phyloP scores from a whole-genome alignment of 352 stramenopile species.

The Pythium aristosporum region DNA sequence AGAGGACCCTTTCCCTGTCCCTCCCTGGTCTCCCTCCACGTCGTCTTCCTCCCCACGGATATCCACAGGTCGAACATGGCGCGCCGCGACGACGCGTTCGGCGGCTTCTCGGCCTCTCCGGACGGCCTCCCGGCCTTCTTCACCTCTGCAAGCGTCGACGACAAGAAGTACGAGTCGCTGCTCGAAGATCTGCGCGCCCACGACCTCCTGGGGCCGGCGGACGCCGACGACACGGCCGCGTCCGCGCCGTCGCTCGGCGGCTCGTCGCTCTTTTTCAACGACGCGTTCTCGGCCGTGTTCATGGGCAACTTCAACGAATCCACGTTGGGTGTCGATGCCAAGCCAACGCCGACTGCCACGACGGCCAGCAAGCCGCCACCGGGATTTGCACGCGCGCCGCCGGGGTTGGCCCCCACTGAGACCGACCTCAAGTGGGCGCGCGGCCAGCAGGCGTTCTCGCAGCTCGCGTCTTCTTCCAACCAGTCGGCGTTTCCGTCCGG shows the following conservation, averaged over 20 bases:
- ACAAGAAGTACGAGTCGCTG: slow-evolving; percentile 87
- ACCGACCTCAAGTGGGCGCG: slow-evolving; percentile 78
- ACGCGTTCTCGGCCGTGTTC: slow-evolving; percentile 83
- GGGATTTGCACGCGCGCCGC: slow-evolving; percentile 53
- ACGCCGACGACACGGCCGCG: slow-evolving; percentile 31
- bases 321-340: slow-evolving; percentile 5
- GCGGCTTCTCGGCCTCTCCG: slow-evolving; percentile 34
- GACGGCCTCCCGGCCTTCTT: slow-evolving; percentile 76
- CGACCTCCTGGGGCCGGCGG: slow-evolving; percentile 73
- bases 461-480: slow-evolving; percentile 22
- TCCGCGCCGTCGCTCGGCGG: slow-evolving; percentile 29
- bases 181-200: slow-evolving; percentile 82
- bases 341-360: background rate
- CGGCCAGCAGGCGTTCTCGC: slow-evolving; percentile 71
- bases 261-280: slow-evolving; percentile 83
- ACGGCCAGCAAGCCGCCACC: slow-evolving; percentile 37
- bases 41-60: background rate
- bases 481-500: slow-evolving; percentile 33
- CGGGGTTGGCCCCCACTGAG: slow-evolving; percentile 54
- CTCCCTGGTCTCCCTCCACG: background rate
- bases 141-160: slow-evolving; percentile 73
- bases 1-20: background rate
- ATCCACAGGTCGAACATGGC: slow-evolving; percentile 6
- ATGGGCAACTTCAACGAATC: slow-evolving; percentile 74
- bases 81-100: slow-evolving; percentile 25